Conservation (phyloP, 768 basidiomycete species). For the Tubosaeta brunneosetosa region DNA sequence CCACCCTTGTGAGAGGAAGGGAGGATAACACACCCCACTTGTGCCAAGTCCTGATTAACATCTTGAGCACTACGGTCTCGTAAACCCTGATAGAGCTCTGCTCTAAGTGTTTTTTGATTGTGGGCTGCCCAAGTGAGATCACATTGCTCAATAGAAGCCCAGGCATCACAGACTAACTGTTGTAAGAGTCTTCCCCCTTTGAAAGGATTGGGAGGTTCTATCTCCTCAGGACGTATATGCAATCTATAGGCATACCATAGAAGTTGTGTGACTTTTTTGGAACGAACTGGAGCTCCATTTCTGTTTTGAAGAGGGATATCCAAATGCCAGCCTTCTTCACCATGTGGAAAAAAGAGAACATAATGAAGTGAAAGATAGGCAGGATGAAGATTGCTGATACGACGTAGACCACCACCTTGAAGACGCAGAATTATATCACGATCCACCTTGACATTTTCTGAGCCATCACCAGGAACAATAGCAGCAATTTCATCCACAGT, state of each 20-base stretch:
- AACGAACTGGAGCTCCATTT: neutral
- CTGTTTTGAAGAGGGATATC: constrained; percentile 11
- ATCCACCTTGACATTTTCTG: constrained; percentile 2
- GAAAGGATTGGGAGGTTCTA: constrained; percentile 29
- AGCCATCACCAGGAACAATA: constrained; percentile 34
- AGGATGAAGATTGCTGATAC: constrained; percentile 34
- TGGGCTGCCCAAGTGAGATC: constrained; percentile 31
- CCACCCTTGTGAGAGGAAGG: constrained; percentile 42
- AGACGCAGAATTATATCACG: constrained; percentile 35
- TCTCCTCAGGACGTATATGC: constrained; percentile 5
- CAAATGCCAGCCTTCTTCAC: constrained; percentile 36
- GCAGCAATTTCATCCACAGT: constrained; percentile 28
- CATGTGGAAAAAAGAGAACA: constrained; percentile 40
- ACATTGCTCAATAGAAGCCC: constrained; percentile 40
- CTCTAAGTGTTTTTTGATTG: constrained; percentile 35
- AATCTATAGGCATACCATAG: constrained; percentile 33
- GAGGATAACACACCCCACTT: constrained; percentile 33
- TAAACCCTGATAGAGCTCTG: constrained; percentile 33
- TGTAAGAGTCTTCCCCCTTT: constrained; percentile 39
- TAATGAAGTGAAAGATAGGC: constrained; percentile 39
- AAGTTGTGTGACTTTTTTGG: constrained; percentile 26
- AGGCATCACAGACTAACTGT: constrained; percentile 42
- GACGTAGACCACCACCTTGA: constrained; percentile 21
- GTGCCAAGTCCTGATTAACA: constrained; percentile 22
- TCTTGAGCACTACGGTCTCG: constrained; percentile 27